These are phyloP conservation scores for Acorus gramineus DNA, from an alignment of 106 monocot genomes.

Conservation along the genomic window DNA sequence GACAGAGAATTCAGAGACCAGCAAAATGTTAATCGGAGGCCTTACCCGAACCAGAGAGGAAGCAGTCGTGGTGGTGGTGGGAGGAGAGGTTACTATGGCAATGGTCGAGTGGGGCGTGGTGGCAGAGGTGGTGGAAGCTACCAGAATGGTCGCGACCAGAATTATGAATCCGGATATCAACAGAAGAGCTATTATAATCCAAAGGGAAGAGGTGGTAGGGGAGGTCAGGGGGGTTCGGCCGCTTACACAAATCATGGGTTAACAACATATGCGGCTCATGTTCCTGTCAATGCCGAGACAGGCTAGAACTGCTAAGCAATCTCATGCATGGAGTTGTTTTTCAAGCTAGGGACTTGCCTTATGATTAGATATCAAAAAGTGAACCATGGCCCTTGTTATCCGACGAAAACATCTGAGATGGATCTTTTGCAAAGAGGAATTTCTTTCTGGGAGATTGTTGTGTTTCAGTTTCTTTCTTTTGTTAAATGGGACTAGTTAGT, in stretches of 20 bases:
- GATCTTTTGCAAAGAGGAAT: too few relatives aligned
- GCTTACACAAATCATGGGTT: slow-evolving; percentile 18
- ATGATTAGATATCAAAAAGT: too few relatives aligned
- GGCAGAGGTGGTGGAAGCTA: slow-evolving; percentile 28
- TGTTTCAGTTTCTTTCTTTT: too few relatives aligned
- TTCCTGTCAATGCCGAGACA: slow-evolving; percentile 15
- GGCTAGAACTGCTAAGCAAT: not conserved
- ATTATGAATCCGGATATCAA: slow-evolving; percentile 38
- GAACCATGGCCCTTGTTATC: too few relatives aligned
- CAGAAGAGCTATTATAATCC: slow-evolving; percentile 35
- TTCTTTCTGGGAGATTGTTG: too few relatives aligned
- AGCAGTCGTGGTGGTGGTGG: slow-evolving; percentile 25
- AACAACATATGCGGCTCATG: slow-evolving; percentile 6
- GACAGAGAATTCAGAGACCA: slow-evolving; percentile 14
- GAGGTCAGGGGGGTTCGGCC: slow-evolving; percentile 13
- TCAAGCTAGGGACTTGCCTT: too few relatives aligned
- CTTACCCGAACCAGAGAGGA: slow-evolving; percentile 35
- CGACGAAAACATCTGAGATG: too few relatives aligned
- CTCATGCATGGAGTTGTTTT: too few relatives aligned
- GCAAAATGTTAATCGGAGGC: slow-evolving; percentile 16
- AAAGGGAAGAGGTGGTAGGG: slow-evolving; percentile 45
- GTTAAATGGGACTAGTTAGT: too few relatives aligned
- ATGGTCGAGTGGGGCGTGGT: slow-evolving; percentile 29
- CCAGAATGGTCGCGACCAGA: slow-evolving; percentile 41
- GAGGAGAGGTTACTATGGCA: slow-evolving; percentile 22